Base-by-base conservation (phyloP, 2,329 filamentous ascomycete species). In the Arthrinium phaeospermum region DNA sequence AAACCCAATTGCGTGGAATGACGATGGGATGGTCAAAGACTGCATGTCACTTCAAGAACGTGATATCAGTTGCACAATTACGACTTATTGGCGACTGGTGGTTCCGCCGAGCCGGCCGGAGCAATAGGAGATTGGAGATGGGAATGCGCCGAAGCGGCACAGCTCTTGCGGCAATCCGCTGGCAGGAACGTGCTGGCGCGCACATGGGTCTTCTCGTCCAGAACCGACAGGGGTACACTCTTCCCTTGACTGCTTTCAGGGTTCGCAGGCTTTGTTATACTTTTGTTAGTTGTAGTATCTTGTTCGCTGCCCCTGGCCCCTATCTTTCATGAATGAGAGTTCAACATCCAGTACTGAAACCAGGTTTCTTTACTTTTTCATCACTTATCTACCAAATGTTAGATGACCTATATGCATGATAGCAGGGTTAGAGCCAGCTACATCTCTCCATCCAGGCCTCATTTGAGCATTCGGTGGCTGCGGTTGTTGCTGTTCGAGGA, bases 31-130 rank as follows among this genome's bases (percentile, higher is more conserved):
- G 37, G 7, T 41, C 2, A 1, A 41, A 10, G 10, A 41, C 37
- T 41, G 37, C 37, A 41, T 13, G 7, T 64, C 19, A 22, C 34
- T 64, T 41, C 8, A 10, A 34, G n/a, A 64, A 64, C 34, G 34
- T 64, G 12, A 64, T 10, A 64, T 64, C 57, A 49, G n/a, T n/a
- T n/a, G n/a, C n/a, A n/a, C n/a, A n/a, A n/a, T n/a, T 8, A 7
- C 8, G 7, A 19, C 5, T 12, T 1, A 14, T 61, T 41, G 22
- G 57, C 34, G 19, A n/a, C 22, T 41, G 19, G 8, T 13, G 19
- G 57, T 8, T 64, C 19, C 12, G 57, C 34, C 57, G 34, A 64
- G 57, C 57, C 57, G 57, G 57, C 57, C 57, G 34, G 57, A n/a
- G 57, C 22, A 41, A 64, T 41, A 64, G 37, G 57, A 41, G 53